These are phyloP conservation scores for Elsinoe ampelina DNA, from an alignment of 2,329 filamentous ascomycete genomes.

Conservation along the genomic window DNA sequence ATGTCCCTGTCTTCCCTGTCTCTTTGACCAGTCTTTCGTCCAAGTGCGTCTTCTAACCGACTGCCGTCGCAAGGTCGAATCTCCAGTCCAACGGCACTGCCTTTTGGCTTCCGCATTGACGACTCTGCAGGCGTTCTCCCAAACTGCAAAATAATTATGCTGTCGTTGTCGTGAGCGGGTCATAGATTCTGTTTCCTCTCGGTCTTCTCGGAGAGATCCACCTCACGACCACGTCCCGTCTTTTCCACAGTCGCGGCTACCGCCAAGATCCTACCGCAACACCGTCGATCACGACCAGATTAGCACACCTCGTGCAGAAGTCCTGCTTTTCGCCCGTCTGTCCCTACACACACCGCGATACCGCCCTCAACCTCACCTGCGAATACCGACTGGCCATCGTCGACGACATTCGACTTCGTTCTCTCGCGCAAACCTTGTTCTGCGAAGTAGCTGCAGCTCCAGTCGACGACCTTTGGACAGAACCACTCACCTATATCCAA, in stretches of 20 bases:
- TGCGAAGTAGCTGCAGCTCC: background rate
- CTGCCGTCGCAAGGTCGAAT: constrained; percentile 3
- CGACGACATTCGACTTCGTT: background rate
- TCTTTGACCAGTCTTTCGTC: background rate
- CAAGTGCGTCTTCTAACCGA: background rate
- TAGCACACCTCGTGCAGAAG: constrained; percentile 4
- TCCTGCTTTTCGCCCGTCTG: background rate
- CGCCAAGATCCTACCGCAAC: constrained; percentile 8
- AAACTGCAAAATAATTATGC: background rate
- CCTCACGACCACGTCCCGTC: background rate
- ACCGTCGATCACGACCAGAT: constrained; percentile 12
- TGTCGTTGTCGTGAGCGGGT: too few species aligned
- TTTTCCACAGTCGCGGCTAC: background rate
- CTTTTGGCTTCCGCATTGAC: background rate
- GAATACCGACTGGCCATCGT: background rate
- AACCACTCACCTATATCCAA: too few species aligned
- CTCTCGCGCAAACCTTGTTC: background rate
- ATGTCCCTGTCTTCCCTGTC: background rate
- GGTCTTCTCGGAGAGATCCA: background rate
- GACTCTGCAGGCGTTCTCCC: background rate
- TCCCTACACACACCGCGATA: background rate
- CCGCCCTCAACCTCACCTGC: background rate
- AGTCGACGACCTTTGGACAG: background rate
- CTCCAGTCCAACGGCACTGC: background rate
- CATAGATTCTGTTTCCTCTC: background rate